phyloP scores from a whole-genome alignment of 225 moss, liverwort and hornwort genomes.

The Marchantia paleacea region DNA sequence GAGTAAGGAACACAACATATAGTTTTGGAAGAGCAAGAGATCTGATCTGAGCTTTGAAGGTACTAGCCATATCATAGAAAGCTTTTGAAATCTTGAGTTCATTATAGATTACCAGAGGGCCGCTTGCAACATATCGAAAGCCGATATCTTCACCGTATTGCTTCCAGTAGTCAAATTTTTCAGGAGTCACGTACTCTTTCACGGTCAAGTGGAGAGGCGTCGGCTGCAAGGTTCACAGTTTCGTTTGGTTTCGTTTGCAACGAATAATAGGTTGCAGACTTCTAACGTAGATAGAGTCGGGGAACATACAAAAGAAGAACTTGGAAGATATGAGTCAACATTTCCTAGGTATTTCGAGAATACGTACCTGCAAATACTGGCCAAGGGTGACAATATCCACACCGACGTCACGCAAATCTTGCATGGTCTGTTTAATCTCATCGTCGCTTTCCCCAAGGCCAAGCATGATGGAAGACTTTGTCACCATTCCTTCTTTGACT shows the following conservation, averaged over 20 bases:
- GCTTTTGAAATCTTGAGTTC: background rate
- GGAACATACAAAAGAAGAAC: background rate
- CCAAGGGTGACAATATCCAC: conserved; percentile 95
- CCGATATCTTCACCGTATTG: conserved; percentile 85
- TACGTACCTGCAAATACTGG: conserved; percentile 79
- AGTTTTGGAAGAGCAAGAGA: background rate
- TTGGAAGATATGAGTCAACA: background rate
- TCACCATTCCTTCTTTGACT: conserved; percentile 74
- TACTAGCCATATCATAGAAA: background rate
- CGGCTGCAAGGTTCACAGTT: conserved; percentile 50
- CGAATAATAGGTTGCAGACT: background rate
- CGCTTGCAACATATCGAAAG: conserved; percentile 96
- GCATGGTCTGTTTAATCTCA: conserved; percentile 85
- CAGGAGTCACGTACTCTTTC: conserved; percentile 88
- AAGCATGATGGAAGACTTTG: conserved; percentile 91
- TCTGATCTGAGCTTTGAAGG: background rate
- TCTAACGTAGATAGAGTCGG: background rate
- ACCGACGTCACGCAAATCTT: conserved; percentile 67
- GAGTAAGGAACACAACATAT: background rate
- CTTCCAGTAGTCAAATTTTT: conserved; percentile 85
- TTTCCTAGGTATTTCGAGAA: background rate
- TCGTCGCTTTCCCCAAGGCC: conserved; percentile 86
- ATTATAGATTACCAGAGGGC: conserved; percentile 62
- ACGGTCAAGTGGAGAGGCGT: conserved; percentile 86
- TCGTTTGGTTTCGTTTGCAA: background rate